A percentile compares a stretch with the other conserved stretches of the same genome.
Conservation (phyloP, 192 early-diverging fungal species). For the Coemansia sp. region DNA sequence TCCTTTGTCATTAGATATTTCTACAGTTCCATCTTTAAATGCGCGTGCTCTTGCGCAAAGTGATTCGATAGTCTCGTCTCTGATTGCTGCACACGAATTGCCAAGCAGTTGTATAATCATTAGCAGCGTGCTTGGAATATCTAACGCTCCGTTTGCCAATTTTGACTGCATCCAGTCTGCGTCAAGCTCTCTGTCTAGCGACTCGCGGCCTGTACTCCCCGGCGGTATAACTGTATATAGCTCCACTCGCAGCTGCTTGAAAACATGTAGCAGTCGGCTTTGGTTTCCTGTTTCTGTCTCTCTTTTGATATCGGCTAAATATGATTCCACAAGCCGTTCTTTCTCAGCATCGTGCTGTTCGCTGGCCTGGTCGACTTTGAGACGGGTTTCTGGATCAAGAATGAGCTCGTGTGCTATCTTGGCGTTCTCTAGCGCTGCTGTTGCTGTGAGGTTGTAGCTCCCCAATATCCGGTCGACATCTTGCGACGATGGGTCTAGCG, state of each 20-base stretch:
- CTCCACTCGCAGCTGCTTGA: conserved; percentile 28
- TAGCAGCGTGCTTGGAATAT: conserved; percentile 19
- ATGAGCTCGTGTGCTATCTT: conserved; percentile 45
- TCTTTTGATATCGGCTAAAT: neutral
- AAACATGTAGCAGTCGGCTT: conserved; percentile 2
- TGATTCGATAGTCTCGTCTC: conserved; percentile 13
- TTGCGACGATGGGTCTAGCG: conserved; percentile 21
- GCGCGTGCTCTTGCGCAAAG: neutral
- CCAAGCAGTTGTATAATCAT: conserved; percentile 19
- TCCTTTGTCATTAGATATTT: neutral
- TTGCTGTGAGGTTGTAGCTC: conserved; percentile 32
- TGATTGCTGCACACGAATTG: conserved; percentile 36
- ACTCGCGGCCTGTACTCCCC: neutral
- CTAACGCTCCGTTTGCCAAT: conserved; percentile 14
- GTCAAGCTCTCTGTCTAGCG: conserved; percentile 37
- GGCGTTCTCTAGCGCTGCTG: conserved; percentile 31
- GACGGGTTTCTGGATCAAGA: conserved; percentile 27
- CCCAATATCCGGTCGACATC: conserved; percentile 29
- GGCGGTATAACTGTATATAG: conserved; percentile 30
- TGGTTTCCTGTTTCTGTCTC: too few species aligned
- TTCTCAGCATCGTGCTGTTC: conserved; percentile 6
- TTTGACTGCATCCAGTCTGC: conserved; percentile 24
- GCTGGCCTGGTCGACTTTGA: conserved; percentile 11
- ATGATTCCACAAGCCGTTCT: conserved; percentile 4
- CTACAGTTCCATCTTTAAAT: neutral